Base-by-base conservation (phyloP, 1,139 yeast genomes). In the Saccharomyces hybrid region DNA sequence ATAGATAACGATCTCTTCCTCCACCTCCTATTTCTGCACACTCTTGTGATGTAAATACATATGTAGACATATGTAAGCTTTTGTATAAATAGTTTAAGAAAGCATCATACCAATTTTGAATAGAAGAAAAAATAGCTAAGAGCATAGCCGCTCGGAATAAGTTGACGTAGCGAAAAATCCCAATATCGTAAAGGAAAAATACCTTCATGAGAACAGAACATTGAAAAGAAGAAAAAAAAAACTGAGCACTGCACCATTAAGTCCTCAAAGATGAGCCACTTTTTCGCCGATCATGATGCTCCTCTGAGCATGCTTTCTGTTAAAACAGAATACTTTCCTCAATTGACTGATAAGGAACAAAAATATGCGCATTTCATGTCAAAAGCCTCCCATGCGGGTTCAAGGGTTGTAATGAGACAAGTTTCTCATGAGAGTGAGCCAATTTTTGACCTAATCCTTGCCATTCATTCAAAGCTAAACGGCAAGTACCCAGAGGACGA, bases 401-500 rank as follows among this genome's bases (percentile, higher is more conserved):
- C 93, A 11, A 76, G 95, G 59, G 88, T 84, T 2, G 88, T 87
- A 2, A 74, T 88, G 57, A 76, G 95, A 64, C 88, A 90, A 50
- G 95, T 88, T n/a, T 85, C 93, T 11, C 85, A 85, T 20, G 96
- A 88, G 66, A 81, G 90, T 61, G 96, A 88, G 68, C 68, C 69
- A 26, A 85, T 88, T 56, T 88, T 76, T 65, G 91, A 88, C 61
- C 73, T 88, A 65, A 78, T 89, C 52, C 66, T 88, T 56, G 65
- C 68, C 1, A 71, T 88, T 53, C 89, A 88, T 66, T 64, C 64
- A 11, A 70, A 72, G 1, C 71, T 85, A 52, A 75, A 74, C 4
- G 78, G 79, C 5, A 82, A 85, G 50, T 86, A 85, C 66, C 70
- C 75, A 5, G 62, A 65, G 29, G 54, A 60, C 7, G 65, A 59